These are phyloP conservation scores for Hymenoscyphus infarciens DNA, from an alignment of 2,329 filamentous ascomycete species.

Conservation along the genomic window DNA sequence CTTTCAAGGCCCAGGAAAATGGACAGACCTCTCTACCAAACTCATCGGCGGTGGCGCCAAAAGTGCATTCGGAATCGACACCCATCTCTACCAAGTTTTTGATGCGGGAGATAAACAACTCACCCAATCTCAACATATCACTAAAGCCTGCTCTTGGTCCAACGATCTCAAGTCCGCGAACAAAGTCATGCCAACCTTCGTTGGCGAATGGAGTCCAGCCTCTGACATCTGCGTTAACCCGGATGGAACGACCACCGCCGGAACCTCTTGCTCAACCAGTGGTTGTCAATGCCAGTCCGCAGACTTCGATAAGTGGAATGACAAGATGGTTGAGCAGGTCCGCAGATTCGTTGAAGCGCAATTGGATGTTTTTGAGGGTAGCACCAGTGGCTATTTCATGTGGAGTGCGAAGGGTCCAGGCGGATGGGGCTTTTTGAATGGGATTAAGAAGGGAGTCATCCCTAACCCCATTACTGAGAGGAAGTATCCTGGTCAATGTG, in stretches of 20 bases:
- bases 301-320: conserved; percentile 35
- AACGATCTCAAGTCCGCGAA: conserved; percentile 31
- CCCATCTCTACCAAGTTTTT: conserved; percentile 41
- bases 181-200: conserved; percentile 37
- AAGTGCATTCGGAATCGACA: conserved; percentile 38
- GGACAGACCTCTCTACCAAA: conserved; percentile 33
- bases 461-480: conserved; percentile 35
- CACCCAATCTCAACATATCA: conserved; percentile 38
- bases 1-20: conserved; percentile 34
- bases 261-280: conserved; percentile 30
- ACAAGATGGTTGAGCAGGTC: conserved; percentile 35
- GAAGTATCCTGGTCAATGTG: conserved; percentile 26
- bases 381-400: conserved; percentile 39
- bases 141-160: conserved; percentile 39
- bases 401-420: conserved; percentile 40
- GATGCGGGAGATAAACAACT: conserved; percentile 35
- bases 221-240: conserved; percentile 41
- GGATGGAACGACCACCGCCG: conserved; percentile 37
- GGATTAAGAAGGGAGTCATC: conserved; percentile 37
- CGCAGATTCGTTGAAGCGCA: conserved; percentile 41
- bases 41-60: conserved; percentile 20
- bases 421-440: conserved; percentile 39
- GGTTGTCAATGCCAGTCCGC: conserved; percentile 40
- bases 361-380: conserved; percentile 39
- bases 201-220: conserved; percentile 40